A percentile compares a stretch with the other conserved stretches of the same genome.
These are phyloP conservation scores for Wickerhamomyces mucosus DNA, from an alignment of 805 yeast species.

Conservation along the genomic window DNA sequence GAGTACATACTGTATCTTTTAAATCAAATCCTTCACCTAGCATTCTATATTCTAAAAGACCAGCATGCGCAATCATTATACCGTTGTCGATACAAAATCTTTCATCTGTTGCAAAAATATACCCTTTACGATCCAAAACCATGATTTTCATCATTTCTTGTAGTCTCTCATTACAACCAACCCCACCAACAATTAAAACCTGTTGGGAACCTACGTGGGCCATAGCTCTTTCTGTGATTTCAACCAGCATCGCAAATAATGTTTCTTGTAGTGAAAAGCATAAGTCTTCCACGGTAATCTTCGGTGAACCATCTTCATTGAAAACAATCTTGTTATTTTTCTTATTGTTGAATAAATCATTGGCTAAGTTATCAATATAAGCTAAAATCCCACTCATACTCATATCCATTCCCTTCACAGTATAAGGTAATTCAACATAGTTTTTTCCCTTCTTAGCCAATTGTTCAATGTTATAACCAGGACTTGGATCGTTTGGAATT, in stretches of 20 bases:
- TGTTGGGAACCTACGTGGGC: slow-evolving; percentile 89
- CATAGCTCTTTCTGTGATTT: slow-evolving; percentile 96
- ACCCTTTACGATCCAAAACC: slow-evolving; percentile 84
- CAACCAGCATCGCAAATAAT: slow-evolving; percentile 91
- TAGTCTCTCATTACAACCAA: slow-evolving; percentile 87
- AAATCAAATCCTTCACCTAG: slow-evolving; percentile 50
- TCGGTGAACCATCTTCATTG: slow-evolving; percentile 32
- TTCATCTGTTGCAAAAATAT: slow-evolving; percentile 92
- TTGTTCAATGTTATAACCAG: slow-evolving; percentile 96
- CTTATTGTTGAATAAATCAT: slow-evolving; percentile 48
- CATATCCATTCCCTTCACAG: slow-evolving; percentile 97
- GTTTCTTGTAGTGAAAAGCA: slow-evolving; percentile 92
- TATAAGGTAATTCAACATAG: slow-evolving; percentile 77
- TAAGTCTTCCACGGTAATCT: slow-evolving; percentile 72
- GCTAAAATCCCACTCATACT: slow-evolving; percentile 95
- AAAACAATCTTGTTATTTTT: slow-evolving; percentile 26
- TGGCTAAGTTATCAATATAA: slow-evolving; percentile 70
- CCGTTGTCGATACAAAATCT: slow-evolving; percentile 97
- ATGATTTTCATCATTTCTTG: slow-evolving; percentile 96
- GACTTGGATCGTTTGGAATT: slow-evolving; percentile 90
- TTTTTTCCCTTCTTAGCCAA: slow-evolving; percentile 61
- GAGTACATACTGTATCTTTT: slow-evolving; percentile 77
- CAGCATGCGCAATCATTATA: slow-evolving; percentile 98
- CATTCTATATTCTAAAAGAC: slow-evolving; percentile 74
- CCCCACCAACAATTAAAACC: slow-evolving; percentile 95